Conservation (phyloP, 1,284 basidiomycete species). For the Heterobasidion irregulare region DNA sequence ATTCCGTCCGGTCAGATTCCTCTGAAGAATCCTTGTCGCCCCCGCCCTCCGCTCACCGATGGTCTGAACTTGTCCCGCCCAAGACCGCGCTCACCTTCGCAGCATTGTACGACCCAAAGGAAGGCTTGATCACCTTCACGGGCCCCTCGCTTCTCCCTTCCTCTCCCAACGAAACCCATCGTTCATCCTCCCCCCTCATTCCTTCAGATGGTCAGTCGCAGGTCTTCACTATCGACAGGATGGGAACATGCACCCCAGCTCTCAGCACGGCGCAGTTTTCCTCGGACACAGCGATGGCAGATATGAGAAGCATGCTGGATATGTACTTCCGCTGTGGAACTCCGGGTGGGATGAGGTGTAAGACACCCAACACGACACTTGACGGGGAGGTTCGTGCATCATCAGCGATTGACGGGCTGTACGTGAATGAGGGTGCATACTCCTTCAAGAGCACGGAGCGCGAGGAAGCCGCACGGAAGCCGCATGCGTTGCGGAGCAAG, state of each 20-base stretch:
- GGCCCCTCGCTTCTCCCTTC: slow-evolving; percentile 35
- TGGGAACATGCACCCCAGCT: slow-evolving; percentile 10
- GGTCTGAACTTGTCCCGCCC: slow-evolving; percentile 49
- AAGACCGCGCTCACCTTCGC: slow-evolving; percentile 48
- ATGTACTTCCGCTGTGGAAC: slow-evolving; percentile 17
- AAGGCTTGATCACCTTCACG: slow-evolving; percentile 49
- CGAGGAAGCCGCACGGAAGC: slow-evolving; percentile 14
- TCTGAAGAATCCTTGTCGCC: not conserved
- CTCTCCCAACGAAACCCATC: not conserved
- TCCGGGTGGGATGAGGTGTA: not conserved
- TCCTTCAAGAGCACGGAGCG: not conserved
- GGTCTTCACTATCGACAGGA: slow-evolving; percentile 26
- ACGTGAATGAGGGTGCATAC: slow-evolving; percentile 13
- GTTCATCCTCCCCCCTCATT: slow-evolving; percentile 8
- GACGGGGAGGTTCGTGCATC: slow-evolving; percentile 17
- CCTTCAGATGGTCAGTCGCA: slow-evolving; percentile 27
- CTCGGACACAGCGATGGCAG: slow-evolving; percentile 15
- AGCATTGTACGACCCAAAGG: slow-evolving; percentile 47
- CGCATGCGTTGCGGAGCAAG: not conserved
- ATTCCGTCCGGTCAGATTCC: not conserved
- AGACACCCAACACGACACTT: not conserved
- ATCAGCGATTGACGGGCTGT: slow-evolving; percentile 26
- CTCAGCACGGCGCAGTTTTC: slow-evolving; percentile 9
- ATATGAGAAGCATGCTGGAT: slow-evolving; percentile 19
- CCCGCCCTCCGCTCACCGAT: slow-evolving; percentile 23